Base-by-base conservation (phyloP, 169 alveolate genomes). In the Plasmodium gaboni region DNA sequence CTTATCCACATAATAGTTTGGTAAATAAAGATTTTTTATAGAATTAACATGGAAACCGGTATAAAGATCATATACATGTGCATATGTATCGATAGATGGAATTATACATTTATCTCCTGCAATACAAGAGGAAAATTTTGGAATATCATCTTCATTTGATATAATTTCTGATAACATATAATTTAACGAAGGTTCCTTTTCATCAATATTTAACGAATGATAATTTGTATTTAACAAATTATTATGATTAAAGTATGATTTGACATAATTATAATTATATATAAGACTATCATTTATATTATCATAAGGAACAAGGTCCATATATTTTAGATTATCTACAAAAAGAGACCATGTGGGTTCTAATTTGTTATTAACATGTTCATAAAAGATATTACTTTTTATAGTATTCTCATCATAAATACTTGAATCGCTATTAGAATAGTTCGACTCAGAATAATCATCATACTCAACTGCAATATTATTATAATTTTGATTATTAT, bases 81-180 rank as follows among this genome's bases (percentile, higher is more conserved):
- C 92, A 86, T 71, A 86, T 28, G 92, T 86, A 64, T 86, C 92
- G 42, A 60, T 46, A 12, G 92, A 69, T 12, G 92, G 92, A 19
- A 86, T 86, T 44, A 86, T 71, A 67, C 92, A 86, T 73, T 86
- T 86, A 57, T 86, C 92, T 12, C 92, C 92, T 44, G 92, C 74
- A 59, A 86, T 46, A 51, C 92, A 86, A 42, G 92, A 86, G 72
- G 60, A 86, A 86, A 86, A 86, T 59, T 86, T 86, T 50, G 92
- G 92, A 44, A 70, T 50, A n/a, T 80, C 73, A 55, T 71, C 7
- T 51, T 80, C 72, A 22, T 55, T 80, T 55, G 67, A 19, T 63
- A 78, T 78, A 78, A 78, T 78, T 38, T 78, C 78, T 65, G 89
- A 64, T 57, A 78, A 64, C 50, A 64, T 24, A 51, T 65, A 50